Conservation (phyloP, 768 basidiomycete genomes). For the Boletus edulis region DNA sequence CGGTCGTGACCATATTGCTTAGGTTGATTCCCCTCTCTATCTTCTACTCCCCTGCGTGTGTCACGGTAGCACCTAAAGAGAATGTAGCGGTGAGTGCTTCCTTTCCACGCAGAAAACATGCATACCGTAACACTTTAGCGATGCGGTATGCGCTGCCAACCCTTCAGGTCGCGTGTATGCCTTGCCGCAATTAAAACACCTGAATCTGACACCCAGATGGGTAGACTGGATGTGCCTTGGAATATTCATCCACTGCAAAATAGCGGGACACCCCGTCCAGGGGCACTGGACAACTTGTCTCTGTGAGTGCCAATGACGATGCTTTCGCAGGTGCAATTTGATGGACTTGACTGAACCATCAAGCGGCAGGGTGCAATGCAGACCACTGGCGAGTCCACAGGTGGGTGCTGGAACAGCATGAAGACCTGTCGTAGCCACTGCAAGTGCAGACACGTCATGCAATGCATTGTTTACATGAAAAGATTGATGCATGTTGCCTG, state of each 20-base stretch:
- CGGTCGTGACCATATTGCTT: too few relatives aligned
- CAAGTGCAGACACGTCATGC: not conserved
- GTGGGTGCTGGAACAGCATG: not conserved
- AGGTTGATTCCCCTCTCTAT: too few relatives aligned
- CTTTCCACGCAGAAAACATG: not conserved
- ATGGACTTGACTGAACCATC: constrained; percentile 5
- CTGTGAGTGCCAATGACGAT: constrained; percentile 11
- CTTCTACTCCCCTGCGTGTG: not conserved
- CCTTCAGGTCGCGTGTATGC: constrained; percentile 1
- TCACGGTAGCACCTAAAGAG: not conserved
- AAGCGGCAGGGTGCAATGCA: constrained; percentile 3
- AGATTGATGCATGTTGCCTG: not conserved
- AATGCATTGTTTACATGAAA: not conserved
- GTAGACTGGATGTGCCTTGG: constrained; percentile 14
- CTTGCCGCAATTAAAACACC: constrained; percentile 5
- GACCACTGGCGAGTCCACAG: constrained; percentile 7
- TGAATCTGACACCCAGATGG: constrained; percentile 12
- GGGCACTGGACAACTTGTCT: constrained; percentile 9
- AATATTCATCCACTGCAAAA: constrained; percentile 15
- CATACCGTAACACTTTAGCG: constrained; percentile 8
- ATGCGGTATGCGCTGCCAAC: constrained; percentile 1
- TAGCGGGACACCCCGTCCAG: constrained; percentile 7
- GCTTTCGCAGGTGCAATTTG: constrained; percentile 9
- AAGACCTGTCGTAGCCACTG: not conserved
- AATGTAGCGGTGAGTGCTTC: not conserved